A percentile compares a stretch with the other conserved stretches of the same genome.
These are phyloP conservation scores for Rhodocollybia butyracea DNA, from an alignment of 768 basidiomycete species.

Conservation along the genomic window DNA sequence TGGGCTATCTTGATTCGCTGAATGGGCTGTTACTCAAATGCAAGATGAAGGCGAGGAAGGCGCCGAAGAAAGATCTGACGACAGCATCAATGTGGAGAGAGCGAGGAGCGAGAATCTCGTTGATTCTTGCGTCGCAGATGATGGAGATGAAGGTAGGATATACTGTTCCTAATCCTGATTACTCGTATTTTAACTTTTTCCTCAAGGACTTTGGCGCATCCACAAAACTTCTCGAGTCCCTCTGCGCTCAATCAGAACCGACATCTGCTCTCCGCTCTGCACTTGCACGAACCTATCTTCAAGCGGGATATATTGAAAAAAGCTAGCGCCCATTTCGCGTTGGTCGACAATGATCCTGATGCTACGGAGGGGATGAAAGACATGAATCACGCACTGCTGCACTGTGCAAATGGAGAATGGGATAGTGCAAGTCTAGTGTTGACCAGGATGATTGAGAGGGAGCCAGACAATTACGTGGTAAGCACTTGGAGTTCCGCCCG, in stretches of 20 bases:
- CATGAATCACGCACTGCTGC: conserved; percentile 67
- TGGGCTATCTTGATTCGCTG: conserved; percentile 78
- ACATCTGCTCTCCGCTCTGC: conserved; percentile 64
- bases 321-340: conserved; percentile 57
- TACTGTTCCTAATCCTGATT: neutral
- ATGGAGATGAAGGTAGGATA: conserved; percentile 75
- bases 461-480: conserved; percentile 61
- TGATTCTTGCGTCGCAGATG: conserved; percentile 80
- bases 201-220: conserved; percentile 68
- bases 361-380: conserved; percentile 42
- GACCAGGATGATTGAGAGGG: conserved; percentile 39
- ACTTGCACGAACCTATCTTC: conserved; percentile 71
- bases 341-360: conserved; percentile 40
- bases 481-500: conserved; percentile 13
- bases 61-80: conserved; percentile 28
- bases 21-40: conserved; percentile 60
- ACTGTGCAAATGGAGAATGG: conserved; percentile 74
- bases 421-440: conserved; percentile 43
- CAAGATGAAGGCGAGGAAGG: conserved; percentile 44
- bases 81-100: conserved; percentile 77
- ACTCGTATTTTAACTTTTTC: neutral
- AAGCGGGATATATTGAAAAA: conserved; percentile 61
- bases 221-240: conserved; percentile 60
- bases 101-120: conserved; percentile 66
- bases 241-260: conserved; percentile 45